phyloP scores from a whole-genome alignment of 306 rosid species.

The Glycine latifolia region DNA sequence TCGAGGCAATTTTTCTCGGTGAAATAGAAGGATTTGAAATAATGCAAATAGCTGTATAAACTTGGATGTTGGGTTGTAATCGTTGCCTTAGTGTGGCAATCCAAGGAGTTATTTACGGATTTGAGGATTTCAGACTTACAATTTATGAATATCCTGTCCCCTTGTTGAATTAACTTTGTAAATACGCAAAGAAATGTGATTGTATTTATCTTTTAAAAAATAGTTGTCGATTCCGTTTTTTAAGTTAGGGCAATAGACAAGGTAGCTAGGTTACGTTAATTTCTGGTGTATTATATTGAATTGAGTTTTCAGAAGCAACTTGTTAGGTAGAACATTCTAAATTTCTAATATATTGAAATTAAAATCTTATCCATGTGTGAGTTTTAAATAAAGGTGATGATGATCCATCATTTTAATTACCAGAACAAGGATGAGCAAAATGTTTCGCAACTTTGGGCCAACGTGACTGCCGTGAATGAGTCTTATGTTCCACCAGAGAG shows the following conservation, averaged over 20 bases:
- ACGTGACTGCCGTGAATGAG: constrained; percentile 44
- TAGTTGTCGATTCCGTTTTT: not conserved
- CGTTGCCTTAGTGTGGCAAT: constrained; percentile 4
- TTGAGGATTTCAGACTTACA: not conserved
- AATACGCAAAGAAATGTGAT: constrained; percentile 9
- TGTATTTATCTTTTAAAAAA: not conserved
- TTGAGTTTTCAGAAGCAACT: not conserved
- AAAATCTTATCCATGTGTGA: constrained; percentile 7
- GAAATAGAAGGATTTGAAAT: constrained; percentile 24
- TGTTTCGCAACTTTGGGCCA: constrained; percentile 32
- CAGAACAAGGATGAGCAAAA: constrained; percentile 52
- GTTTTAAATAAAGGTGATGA: not conserved
- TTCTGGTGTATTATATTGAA: not conserved
- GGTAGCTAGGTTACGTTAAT: not conserved
- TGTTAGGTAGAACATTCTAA: constrained; percentile 19
- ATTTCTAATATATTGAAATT: not conserved
- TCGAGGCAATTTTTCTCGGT: not conserved
- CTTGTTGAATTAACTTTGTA: not conserved
- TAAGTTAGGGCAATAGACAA: not conserved
- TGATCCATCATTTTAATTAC: not conserved
- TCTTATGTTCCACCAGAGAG: constrained; percentile 43
- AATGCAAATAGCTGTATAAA: constrained; percentile 27
- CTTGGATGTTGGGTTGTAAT: constrained; percentile 21
- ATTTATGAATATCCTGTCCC: not conserved
- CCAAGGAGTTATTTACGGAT: constrained; percentile 16